Conservation (phyloP, 2,329 filamentous ascomycete genomes). For the Fusarium sp. region DNA sequence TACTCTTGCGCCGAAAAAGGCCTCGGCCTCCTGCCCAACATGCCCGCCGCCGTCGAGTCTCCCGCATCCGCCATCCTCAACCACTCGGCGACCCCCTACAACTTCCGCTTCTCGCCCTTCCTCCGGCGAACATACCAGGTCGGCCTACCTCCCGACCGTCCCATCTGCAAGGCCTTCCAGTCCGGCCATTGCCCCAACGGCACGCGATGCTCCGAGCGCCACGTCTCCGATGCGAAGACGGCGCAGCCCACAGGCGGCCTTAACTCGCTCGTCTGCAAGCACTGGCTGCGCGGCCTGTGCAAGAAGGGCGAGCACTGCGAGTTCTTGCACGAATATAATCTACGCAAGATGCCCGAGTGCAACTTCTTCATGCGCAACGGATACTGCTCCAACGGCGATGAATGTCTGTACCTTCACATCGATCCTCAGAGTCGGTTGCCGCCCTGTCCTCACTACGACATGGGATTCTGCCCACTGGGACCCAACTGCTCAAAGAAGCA, state of each 20-base stretch:
- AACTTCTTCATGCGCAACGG: conserved; percentile 94
- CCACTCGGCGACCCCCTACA: conserved; percentile 65
- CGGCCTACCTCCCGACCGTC: conserved; percentile 78
- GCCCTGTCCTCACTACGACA: conserved; percentile 89
- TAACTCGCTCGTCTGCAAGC: conserved; percentile 93
- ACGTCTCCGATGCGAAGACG: conserved; percentile 58
- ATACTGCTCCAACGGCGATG: conserved; percentile 95
- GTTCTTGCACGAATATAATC: conserved; percentile 98
- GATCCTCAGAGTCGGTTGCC: conserved; percentile 81
- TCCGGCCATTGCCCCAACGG: conserved; percentile 88
- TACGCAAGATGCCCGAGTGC: conserved; percentile 97
- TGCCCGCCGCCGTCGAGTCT: conserved; percentile 46
- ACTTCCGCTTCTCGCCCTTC: conserved; percentile 86
- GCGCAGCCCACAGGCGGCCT: conserved; percentile 61
- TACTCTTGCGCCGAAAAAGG: background rate
- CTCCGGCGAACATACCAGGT: conserved; percentile 84
- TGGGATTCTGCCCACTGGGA: conserved; percentile 91
- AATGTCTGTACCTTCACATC: conserved; percentile 92
- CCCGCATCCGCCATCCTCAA: conserved; percentile 60
- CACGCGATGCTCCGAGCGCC: conserved; percentile 83
- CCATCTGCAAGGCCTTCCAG: conserved; percentile 84
- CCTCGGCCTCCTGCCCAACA: conserved; percentile 34
- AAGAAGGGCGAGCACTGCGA: conserved; percentile 98
- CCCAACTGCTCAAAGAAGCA: conserved; percentile 89
- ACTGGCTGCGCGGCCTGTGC: conserved; percentile 95